Conservation (phyloP, 495 filamentous ascomycete species). For the Aspergillus funiculosus region DNA sequence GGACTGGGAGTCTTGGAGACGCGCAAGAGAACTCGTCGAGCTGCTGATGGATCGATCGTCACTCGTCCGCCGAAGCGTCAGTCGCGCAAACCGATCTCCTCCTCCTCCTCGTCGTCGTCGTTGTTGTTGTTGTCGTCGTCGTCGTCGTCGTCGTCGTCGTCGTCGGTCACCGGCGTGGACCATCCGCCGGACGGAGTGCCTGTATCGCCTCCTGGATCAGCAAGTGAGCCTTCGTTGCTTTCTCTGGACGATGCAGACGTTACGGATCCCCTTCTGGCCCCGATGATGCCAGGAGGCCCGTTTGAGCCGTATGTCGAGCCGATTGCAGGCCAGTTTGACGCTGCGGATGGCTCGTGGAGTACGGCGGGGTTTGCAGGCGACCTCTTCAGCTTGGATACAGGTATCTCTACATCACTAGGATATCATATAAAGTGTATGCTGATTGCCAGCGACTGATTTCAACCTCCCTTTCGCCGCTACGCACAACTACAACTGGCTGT, state of each 20-base stretch:
- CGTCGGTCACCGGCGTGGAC: slow-evolving; percentile 20
- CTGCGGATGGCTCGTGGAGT: slow-evolving; percentile 32
- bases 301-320: slow-evolving; percentile 37
- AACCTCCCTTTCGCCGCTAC: slow-evolving; percentile 53
- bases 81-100: too few relatives aligned
- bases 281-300: slow-evolving; percentile 30
- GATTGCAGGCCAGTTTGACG: slow-evolving; percentile 33
- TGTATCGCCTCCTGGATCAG: slow-evolving; percentile 30
- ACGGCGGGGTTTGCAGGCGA: slow-evolving; percentile 23
- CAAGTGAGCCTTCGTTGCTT: slow-evolving; percentile 22
- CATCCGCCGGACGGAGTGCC: slow-evolving; percentile 20
- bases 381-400: slow-evolving; percentile 30
- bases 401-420: too few relatives aligned
- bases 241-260: slow-evolving; percentile 29
- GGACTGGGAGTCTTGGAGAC: slow-evolving; percentile 55
- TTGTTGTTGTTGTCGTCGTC: slow-evolving; percentile 15
- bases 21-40: slow-evolving; percentile 53
- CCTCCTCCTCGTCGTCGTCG: slow-evolving; percentile 12
- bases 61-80: slow-evolving; percentile 25
- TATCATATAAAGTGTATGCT: not conserved
- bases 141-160: slow-evolving; percentile 12
- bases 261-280: slow-evolving; percentile 28
- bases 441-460: slow-evolving; percentile 42
- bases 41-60: slow-evolving; percentile 51
- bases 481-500: slow-evolving; percentile 53